These are phyloP conservation scores for Trametes sanguinea DNA, from an alignment of 768 basidiomycete species.

Conservation along the genomic window DNA sequence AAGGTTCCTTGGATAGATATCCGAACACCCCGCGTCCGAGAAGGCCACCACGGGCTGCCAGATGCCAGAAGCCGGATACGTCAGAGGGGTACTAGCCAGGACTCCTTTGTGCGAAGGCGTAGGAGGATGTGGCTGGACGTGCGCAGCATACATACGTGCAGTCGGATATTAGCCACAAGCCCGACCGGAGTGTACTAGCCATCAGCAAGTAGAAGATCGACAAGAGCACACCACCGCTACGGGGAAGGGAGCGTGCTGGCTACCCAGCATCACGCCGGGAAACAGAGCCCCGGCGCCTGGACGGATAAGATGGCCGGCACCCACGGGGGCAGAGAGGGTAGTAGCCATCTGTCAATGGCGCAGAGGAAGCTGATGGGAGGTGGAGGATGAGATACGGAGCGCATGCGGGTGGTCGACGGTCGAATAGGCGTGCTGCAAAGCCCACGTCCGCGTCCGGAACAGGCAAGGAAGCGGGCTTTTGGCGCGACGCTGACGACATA, in stretches of 20 bases:
- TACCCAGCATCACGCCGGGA: conserved; percentile 7
- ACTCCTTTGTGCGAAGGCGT: neutral
- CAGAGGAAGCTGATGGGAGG: conserved; percentile 15
- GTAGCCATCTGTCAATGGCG: conserved; percentile 21
- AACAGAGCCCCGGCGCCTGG: neutral
- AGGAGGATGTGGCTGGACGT: neutral
- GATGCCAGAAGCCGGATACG: conserved; percentile 5
- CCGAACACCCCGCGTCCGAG: conserved; percentile 5
- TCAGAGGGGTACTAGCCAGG: neutral
- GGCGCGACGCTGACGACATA: conserved; percentile 21
- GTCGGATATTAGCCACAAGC: neutral
- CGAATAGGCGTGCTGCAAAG: neutral
- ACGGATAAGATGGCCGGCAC: conserved; percentile 13
- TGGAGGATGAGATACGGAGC: conserved; percentile 4
- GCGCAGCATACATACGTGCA: neutral
- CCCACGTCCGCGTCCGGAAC: conserved; percentile 1
- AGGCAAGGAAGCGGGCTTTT: conserved; percentile 2
- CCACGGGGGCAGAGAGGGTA: conserved; percentile 21
- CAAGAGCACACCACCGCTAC: conserved; percentile 5
- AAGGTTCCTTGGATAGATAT: neutral
- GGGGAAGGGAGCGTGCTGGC: neutral
- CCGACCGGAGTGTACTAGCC: neutral
- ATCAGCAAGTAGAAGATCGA: conserved; percentile 8
- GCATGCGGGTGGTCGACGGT: neutral
- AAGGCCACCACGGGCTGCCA: conserved; percentile 14